Evolutionary conservation across 2,329 filamentous ascomycete genomes (phyloP).

Genomic region (Polytolypa hystricis): DNA sequence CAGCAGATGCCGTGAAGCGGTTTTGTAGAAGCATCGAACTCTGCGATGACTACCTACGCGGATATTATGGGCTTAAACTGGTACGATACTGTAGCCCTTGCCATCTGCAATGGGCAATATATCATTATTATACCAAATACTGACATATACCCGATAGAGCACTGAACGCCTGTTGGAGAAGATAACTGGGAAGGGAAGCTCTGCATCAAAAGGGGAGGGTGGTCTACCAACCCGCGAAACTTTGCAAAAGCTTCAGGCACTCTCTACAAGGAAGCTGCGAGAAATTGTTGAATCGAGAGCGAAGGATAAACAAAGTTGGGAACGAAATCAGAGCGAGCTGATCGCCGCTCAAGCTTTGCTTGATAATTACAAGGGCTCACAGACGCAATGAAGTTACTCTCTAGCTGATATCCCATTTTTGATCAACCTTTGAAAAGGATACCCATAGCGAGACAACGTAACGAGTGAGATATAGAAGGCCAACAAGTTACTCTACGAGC

Average conservation of each 20-base stretch:
- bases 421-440: no score
- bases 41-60: slow-evolving; percentile 83
- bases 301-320: slow-evolving; percentile 19
- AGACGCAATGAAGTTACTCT: not conserved
- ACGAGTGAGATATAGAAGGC: no score
- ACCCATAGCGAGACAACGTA: no score
- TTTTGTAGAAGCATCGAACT: slow-evolving; percentile 88
- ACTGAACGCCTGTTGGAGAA: slow-evolving; percentile 9
- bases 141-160: slow-evolving; percentile 7
- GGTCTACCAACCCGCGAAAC: slow-evolving; percentile 15
- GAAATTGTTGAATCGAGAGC: slow-evolving; percentile 27
- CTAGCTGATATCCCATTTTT: no score
- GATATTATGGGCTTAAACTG: slow-evolving; percentile 82
- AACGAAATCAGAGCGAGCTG: slow-evolving; percentile 27
- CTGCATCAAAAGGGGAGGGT: slow-evolving; percentile 7
- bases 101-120: not conserved
- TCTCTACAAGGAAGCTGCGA: slow-evolving; percentile 27
- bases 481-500: no score
- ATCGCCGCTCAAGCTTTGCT: slow-evolving; percentile 33
- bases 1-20: slow-evolving; percentile 66
- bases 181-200: slow-evolving; percentile 3
- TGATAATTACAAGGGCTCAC: slow-evolving; percentile 14
- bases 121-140: not conserved
- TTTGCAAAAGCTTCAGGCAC: slow-evolving; percentile 23
- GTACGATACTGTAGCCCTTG: slow-evolving; percentile 36